Percentiles rank a stretch among this genome's conserved stretches.
These are phyloP conservation scores for Jacaranda copaia DNA, from an alignment of 257 asterid genomes.

Conservation along the genomic window DNA sequence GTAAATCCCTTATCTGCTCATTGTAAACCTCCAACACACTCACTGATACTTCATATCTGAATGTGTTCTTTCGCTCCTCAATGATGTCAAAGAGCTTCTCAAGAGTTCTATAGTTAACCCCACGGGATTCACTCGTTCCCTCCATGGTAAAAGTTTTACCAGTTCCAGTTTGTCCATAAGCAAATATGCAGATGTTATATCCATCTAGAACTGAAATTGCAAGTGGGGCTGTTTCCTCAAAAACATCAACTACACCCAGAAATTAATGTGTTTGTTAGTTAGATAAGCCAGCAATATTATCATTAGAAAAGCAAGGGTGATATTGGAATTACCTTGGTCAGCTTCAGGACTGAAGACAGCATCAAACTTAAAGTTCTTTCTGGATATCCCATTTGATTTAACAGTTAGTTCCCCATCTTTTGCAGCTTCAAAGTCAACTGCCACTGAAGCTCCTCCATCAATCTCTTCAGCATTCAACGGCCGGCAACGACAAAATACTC, in stretches of 20 bases:
- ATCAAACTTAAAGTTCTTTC: conserved; percentile 79
- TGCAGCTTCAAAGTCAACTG: conserved; percentile 83
- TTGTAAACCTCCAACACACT: conserved; percentile 96
- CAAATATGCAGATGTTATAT: conserved; percentile 89
- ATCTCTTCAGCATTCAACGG: conserved; percentile 82
- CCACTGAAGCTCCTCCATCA: conserved; percentile 67
- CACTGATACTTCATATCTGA: conserved; percentile 74
- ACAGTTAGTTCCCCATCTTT: conserved; percentile 85
- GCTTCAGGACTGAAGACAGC: conserved; percentile 86
- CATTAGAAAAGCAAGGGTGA: not conserved
- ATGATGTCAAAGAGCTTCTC: conserved; percentile 77
- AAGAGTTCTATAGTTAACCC: conserved; percentile 93
- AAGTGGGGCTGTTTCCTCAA: conserved; percentile 88
- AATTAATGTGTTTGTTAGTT: conserved; percentile 24
- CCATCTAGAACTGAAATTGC: conserved; percentile 95
- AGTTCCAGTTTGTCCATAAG: conserved; percentile 97
- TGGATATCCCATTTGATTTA: conserved; percentile 69
- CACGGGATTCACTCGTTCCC: conserved; percentile 89
- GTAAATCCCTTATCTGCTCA: conserved; percentile 89
- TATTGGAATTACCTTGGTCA: conserved; percentile 62
- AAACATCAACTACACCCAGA: conserved; percentile 70
- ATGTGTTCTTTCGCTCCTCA: conserved; percentile 77
- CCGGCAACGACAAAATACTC: conserved; percentile 98
- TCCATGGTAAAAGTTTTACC: conserved; percentile 99
- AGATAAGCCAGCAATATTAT: conserved; percentile 12